Conservation (phyloP, 352 stramenopile genomes). For the Salisapilia sapeloensis region DNA sequence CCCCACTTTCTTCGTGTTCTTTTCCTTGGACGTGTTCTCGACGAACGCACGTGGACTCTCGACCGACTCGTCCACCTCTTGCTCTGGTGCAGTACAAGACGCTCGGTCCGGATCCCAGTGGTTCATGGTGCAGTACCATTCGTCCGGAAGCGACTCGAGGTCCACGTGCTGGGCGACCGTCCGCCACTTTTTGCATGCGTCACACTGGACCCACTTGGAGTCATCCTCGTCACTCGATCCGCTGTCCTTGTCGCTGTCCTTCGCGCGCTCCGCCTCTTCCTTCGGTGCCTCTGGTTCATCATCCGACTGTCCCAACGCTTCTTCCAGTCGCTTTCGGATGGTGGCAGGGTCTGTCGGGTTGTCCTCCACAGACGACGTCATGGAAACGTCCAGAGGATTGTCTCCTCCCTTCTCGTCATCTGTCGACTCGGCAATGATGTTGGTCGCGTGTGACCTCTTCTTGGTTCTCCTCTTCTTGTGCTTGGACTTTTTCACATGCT, state of each 20-base stretch:
- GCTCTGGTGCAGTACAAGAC: slow-evolving; percentile 81
- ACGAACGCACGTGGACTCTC: slow-evolving; percentile 4
- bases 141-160: slow-evolving; percentile 81
- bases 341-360: slow-evolving; percentile 7
- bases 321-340: neutral
- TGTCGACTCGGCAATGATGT: too few relatives aligned
- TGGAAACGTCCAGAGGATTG: slow-evolving; percentile 2
- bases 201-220: slow-evolving; percentile 92
- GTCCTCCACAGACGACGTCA: slow-evolving; percentile 12
- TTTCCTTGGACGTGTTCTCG: slow-evolving; percentile 61
- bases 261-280: slow-evolving; percentile 3
- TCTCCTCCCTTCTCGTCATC: slow-evolving; percentile 23
- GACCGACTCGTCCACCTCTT: slow-evolving; percentile 34
- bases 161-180: slow-evolving; percentile 82
- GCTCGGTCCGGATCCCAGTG: slow-evolving; percentile 76
- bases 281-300: slow-evolving; percentile 8
- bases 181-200: slow-evolving; percentile 92
- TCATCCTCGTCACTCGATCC: slow-evolving; percentile 23
- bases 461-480: slow-evolving; percentile 31
- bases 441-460: too few relatives aligned
- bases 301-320: slow-evolving; percentile 3
- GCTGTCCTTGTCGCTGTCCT: slow-evolving; percentile 5
- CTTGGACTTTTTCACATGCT: slow-evolving; percentile 14
- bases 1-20: too few relatives aligned
- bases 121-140: slow-evolving; percentile 96